These are phyloP conservation scores for Cetradonia linearis DNA, from an alignment of 495 filamentous ascomycete genomes.

Conservation along the genomic window DNA sequence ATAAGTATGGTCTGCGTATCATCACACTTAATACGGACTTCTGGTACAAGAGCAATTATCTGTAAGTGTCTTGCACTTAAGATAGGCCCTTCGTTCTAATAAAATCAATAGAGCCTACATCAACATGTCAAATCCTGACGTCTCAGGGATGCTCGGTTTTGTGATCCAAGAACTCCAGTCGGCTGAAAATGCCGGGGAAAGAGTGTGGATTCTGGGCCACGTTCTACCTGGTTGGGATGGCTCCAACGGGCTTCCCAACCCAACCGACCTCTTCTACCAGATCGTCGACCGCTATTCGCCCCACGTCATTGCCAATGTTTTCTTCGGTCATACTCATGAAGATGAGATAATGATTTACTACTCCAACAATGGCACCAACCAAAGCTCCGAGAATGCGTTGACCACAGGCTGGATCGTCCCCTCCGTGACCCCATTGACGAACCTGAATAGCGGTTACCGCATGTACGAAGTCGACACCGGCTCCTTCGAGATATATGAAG, in stretches of 20 bases:
- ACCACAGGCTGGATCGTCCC: slow-evolving; percentile 42
- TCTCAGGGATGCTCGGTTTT: slow-evolving; percentile 41
- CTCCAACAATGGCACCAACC: slow-evolving; percentile 38
- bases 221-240: slow-evolving; percentile 45
- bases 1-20: slow-evolving; percentile 39
- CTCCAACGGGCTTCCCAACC: slow-evolving; percentile 39
- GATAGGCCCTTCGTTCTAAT: slow-evolving; percentile 12
- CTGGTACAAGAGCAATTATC: slow-evolving; percentile 29
- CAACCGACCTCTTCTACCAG: slow-evolving; percentile 45
- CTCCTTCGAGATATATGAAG: slow-evolving; percentile 43
- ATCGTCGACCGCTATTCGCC: slow-evolving; percentile 48
- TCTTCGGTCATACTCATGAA: slow-evolving; percentile 50
- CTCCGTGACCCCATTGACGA: slow-evolving; percentile 43
- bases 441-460: slow-evolving; percentile 46
- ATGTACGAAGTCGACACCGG: slow-evolving; percentile 47
- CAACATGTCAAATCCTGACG: slow-evolving; percentile 41
- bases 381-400: slow-evolving; percentile 33
- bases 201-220: slow-evolving; percentile 48
- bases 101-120: slow-evolving; percentile 30
- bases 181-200: slow-evolving; percentile 41
- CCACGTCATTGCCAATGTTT: slow-evolving; percentile 44
- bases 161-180: slow-evolving; percentile 42
- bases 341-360: slow-evolving; percentile 46
- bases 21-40: slow-evolving; percentile 45
- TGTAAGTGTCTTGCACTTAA: slow-evolving; percentile 1